Percentiles rank a stretch among this genome's conserved stretches.
These are phyloP conservation scores for Crassisporium funariophilum DNA, from an alignment of 768 basidiomycete species.

Conservation along the genomic window DNA sequence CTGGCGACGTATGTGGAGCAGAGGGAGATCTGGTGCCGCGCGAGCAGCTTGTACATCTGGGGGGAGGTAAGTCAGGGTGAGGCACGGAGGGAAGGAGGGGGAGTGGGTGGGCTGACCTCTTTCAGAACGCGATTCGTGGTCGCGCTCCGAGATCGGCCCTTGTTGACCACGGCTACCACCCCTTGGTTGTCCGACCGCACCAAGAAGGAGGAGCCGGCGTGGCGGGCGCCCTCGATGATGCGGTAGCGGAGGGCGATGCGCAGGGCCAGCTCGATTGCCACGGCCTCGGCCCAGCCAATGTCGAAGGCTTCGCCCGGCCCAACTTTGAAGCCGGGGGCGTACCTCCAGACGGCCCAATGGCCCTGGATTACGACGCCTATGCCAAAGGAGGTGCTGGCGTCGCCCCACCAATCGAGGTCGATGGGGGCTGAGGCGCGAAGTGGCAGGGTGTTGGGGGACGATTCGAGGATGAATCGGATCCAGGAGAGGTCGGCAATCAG, in stretches of 20 bases:
- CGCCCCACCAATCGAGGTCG: slow-evolving; percentile 32
- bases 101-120: too few species aligned
- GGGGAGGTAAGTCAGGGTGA: too few species aligned
- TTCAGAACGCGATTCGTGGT: slow-evolving; percentile 19
- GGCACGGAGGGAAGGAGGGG: too few species aligned
- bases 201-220: slow-evolving; percentile 14
- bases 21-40: not conserved
- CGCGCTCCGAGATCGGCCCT: slow-evolving; percentile 18
- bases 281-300: slow-evolving; percentile 32
- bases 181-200: slow-evolving; percentile 40
- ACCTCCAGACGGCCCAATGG: slow-evolving; percentile 33
- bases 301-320: slow-evolving; percentile 10
- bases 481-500: slow-evolving; percentile 31
- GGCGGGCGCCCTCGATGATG: slow-evolving; percentile 6
- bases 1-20: slow-evolving; percentile 5
- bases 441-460: slow-evolving; percentile 7
- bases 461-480: slow-evolving; percentile 25
- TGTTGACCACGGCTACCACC: slow-evolving; percentile 29
- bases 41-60: slow-evolving; percentile 8
- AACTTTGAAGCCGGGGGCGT: slow-evolving; percentile 16
- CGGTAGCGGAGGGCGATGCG: slow-evolving; percentile 4
- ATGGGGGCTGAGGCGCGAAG: slow-evolving; percentile 8
- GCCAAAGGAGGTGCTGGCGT: slow-evolving; percentile 41
- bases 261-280: slow-evolving; percentile 29
- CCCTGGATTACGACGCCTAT: slow-evolving; percentile 34